phyloP scores from a whole-genome alignment of 306 rosid species.

The Trifolium repens region DNA sequence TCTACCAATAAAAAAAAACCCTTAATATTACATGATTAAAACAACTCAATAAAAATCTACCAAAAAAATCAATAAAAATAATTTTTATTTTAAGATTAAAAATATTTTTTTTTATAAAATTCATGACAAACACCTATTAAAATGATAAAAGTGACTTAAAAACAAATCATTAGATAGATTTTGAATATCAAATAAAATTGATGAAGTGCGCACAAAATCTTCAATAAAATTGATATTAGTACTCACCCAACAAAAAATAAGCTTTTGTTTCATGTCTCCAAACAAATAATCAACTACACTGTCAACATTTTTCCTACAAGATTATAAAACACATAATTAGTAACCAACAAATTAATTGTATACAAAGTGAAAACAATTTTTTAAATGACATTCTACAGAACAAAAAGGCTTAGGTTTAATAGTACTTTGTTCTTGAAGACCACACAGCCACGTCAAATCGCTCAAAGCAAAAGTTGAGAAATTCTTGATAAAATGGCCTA shows the following conservation, averaged over 20 bases:
- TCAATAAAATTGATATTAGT: neutral
- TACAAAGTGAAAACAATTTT: neutral
- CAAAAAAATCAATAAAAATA: too few species aligned
- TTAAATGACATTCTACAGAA: neutral
- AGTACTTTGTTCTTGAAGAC: constrained; percentile 86
- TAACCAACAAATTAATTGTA: neutral
- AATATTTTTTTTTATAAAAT: too few species aligned
- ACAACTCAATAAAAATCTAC: neutral
- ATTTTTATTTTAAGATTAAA: too few species aligned
- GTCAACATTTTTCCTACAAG: constrained; percentile 61
- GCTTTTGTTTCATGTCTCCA: constrained; percentile 65
- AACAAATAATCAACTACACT: constrained; percentile 57
- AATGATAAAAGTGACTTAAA: too few species aligned
- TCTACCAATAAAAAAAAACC: too few species aligned
- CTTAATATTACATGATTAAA: too few species aligned
- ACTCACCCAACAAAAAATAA: constrained; percentile 86
- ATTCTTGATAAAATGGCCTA: constrained; percentile 77
- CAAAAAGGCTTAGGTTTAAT: constrained; percentile 38
- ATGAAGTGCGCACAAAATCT: too few species aligned
- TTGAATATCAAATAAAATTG: too few species aligned
- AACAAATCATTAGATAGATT: too few species aligned
- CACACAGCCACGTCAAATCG: constrained; percentile 86
- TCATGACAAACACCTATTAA: too few species aligned
- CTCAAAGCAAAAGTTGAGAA: constrained; percentile 84
- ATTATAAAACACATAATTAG: constrained; percentile 18